Base-by-base conservation (phyloP, 495 filamentous ascomycete species). In the Durotheca rogersii region DNA sequence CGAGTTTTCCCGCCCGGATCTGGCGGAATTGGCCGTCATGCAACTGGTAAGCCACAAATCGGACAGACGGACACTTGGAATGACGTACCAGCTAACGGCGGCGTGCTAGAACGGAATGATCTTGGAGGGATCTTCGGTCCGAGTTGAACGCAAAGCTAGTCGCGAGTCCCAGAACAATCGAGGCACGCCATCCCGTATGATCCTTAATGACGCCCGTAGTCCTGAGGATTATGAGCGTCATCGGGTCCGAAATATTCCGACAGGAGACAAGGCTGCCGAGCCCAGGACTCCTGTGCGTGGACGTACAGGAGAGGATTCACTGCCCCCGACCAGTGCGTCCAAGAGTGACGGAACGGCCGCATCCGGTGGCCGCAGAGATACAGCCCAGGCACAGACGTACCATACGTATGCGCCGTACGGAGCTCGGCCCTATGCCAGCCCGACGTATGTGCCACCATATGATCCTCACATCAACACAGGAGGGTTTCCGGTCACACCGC, bases 1-100 rank as follows among this genome's bases (percentile, higher is more conserved):
- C 25, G 72, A 79, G 57, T 83, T 73, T 44, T 32, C 51, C 7
- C 51, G 56, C 10, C 50, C 61, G 2, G 64, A 69, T 7, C 45
- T 62, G 18, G 76, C 72, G 4, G 53, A 65, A 27, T 9, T 40
- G 6, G 78, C 78, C 0, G 67, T 81, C 17, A 35, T 53, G 6
- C 23, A 34, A 7, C 29, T 66, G 27, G 62, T 66, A 61, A 47
- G 50, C 25, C 30, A 14, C 6, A 14, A 40, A 35, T 14, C 17
- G 47, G 34, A 56, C 53, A n/a, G n/a, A n/a, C 21, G 33, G 29
- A 10, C 1, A 15, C 30, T n/a, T 11, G 14, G 33, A 20, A 16
- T 9, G 7, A 20, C 23, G 17, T 17, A 40, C 18, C 7, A 14
- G 30, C 56, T 50, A n/a, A 54, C 32, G 32, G 12, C 41, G 33